phyloP scores from a whole-genome alignment of 805 yeast species.

The Saturnispora mendoncae region DNA sequence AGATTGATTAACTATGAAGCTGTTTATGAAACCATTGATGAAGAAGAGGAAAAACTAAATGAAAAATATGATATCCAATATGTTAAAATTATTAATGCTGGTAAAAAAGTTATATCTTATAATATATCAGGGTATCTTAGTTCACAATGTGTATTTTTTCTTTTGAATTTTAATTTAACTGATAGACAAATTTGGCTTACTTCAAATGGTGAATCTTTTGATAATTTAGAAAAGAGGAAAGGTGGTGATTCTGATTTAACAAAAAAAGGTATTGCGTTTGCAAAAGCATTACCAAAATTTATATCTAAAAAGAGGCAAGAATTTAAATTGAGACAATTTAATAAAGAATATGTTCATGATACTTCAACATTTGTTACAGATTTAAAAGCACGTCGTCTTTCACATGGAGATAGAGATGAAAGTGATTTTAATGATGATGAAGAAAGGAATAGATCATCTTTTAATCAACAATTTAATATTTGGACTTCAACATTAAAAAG shows the following conservation, averaged over 20 bases:
- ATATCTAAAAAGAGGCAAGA: slow-evolving; percentile 28
- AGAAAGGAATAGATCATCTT: not conserved
- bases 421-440: no score
- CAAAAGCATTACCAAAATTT: slow-evolving; percentile 29
- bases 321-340: slow-evolving; percentile 27
- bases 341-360: slow-evolving; percentile 28
- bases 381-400: no score
- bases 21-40: slow-evolving; percentile 87
- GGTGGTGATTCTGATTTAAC: slow-evolving; percentile 30
- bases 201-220: slow-evolving; percentile 28
- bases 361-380: slow-evolving; percentile 17
- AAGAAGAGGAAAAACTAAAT: slow-evolving; percentile 35
- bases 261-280: slow-evolving; percentile 25
- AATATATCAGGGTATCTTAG: slow-evolving; percentile 51
- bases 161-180: slow-evolving; percentile 33
- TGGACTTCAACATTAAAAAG: slow-evolving; percentile 30
- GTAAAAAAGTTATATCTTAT: slow-evolving; percentile 45
- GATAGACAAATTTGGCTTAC: slow-evolving; percentile 33
- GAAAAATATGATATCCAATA: slow-evolving; percentile 44
- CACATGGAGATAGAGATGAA: no score
- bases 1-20: slow-evolving; percentile 75
- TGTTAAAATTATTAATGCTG: slow-evolving; percentile 56
- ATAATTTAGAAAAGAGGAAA: slow-evolving; percentile 20
- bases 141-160: slow-evolving; percentile 47
- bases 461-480: slow-evolving; percentile 26